Evolutionary conservation across 176 grass and related monocot species (phyloP), one percentile per base, ranked within the genome.

Genomic region (Musa itinerans): DNA sequence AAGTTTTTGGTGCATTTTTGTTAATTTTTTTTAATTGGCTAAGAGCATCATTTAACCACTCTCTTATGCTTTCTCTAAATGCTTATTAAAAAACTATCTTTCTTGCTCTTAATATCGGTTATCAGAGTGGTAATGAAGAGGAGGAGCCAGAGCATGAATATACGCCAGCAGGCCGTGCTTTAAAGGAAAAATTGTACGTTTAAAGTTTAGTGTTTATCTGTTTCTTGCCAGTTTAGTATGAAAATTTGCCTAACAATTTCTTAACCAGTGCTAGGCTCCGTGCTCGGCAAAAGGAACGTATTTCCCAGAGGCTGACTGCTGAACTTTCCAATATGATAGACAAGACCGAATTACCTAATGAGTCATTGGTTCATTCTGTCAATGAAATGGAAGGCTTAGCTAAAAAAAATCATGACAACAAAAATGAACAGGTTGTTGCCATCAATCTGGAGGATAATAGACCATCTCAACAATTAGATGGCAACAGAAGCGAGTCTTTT

Each of bases 101-200:
- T 68, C 76, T 87, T 63, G 7, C 86, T 25, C 79, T 84, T 65
- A 43, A 43, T 43, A 43, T 43, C 34, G 34, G 34, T 12, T 16
- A 17, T 63, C 82, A 99, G 96, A 89, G 87, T 84, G 87, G 88
- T 77, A 92, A 91, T 59, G 88, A 97, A 52, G 90, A 85, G 51
- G 84, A 86, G 58, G 92, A 91, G 63, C 88, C 83, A 76, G 83
- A 86, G 62, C 81, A 71, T 66, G 96, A 94, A 84, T 99, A 99
- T 79, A 94, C 91, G 73, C 73, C 86, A 72, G 88, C 81, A 74
- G 96, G 96, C 58, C 86, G 92, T 69, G 84, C 79, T 71, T 86
- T 88, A 79, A 99, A 94, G 84, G 96, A 99, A 80, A 99, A 99
- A 85, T 99, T 89, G 96, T 99, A 94, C 79, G 96, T 23, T 68